These are phyloP conservation scores for Candolleomyces efflorescens DNA, from an alignment of 768 basidiomycete species.

Conservation along the genomic window DNA sequence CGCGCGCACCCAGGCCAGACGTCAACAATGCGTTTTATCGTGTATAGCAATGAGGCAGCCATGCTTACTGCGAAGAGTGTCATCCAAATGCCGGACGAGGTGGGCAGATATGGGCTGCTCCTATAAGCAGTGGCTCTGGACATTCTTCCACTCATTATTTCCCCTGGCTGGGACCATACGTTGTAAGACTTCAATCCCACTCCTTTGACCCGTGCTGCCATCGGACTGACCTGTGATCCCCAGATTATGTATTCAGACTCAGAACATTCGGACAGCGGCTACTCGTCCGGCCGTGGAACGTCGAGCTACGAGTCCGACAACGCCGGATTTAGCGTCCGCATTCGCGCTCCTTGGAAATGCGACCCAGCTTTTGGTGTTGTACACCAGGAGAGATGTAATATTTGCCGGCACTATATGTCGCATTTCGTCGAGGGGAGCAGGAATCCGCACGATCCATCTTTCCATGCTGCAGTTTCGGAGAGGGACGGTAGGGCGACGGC, in stretches of 20 bases:
- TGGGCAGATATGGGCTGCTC: background rate
- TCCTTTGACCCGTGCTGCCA: background rate
- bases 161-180: too few relatives aligned
- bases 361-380: conserved; percentile 15
- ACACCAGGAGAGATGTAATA: conserved; percentile 10
- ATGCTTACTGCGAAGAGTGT: background rate
- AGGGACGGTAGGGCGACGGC: conserved; percentile 7
- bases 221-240: too few relatives aligned
- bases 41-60: background rate
- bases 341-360: conserved; percentile 6
- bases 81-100: background rate
- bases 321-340: background rate
- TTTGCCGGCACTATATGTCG: conserved; percentile 12
- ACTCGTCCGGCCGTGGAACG: background rate
- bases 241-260: conserved; percentile 1
- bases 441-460: conserved; percentile 1
- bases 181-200: background rate
- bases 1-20: background rate
- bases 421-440: conserved; percentile 11
- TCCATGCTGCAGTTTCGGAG: conserved; percentile 11
- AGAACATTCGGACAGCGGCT: background rate
- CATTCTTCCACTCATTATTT: too few relatives aligned
- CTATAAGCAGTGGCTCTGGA: background rate
- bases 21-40: background rate
- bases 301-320: background rate